Percentiles rank a stretch among this genome's conserved stretches.
Conservation (phyloP, 2,329 filamentous ascomycete species). For the Calonectria hongkongensis region DNA sequence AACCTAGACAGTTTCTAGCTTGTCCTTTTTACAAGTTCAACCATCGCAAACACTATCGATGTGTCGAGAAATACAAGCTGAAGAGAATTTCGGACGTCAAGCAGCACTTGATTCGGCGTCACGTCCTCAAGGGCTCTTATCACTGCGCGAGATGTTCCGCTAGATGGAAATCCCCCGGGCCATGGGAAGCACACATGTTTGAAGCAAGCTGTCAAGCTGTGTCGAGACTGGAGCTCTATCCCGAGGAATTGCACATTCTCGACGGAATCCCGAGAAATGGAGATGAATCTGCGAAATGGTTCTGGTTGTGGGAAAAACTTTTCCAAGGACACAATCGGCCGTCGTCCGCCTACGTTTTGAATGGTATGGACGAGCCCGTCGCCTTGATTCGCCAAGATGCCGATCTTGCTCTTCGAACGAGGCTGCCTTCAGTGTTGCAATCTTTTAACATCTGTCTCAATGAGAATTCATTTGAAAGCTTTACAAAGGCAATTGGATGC, state of each 20-base stretch:
- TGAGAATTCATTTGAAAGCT: background rate
- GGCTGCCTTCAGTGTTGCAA: background rate
- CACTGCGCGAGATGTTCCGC: background rate
- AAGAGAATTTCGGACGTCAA: background rate
- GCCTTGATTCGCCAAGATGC: background rate
- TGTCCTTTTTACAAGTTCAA: background rate
- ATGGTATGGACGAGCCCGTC: background rate
- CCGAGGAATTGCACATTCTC: background rate
- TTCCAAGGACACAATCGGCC: background rate
- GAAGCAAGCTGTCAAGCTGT: background rate
- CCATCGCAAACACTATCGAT: background rate
- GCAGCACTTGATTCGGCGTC: background rate
- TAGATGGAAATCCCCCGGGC: background rate
- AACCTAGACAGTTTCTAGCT: background rate
- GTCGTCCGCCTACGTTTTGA: background rate
- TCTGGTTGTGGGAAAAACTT: background rate
- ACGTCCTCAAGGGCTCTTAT: background rate
- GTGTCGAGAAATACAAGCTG: background rate
- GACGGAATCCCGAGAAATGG: background rate
- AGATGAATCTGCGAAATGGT: background rate
- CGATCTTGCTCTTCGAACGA: background rate
- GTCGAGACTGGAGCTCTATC: background rate
- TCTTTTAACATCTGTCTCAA: background rate
- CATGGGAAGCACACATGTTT: background rate
- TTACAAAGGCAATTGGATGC: background rate